Base-by-base conservation (phyloP, 2,329 filamentous ascomycete genomes). In the Penicillium sp. region DNA sequence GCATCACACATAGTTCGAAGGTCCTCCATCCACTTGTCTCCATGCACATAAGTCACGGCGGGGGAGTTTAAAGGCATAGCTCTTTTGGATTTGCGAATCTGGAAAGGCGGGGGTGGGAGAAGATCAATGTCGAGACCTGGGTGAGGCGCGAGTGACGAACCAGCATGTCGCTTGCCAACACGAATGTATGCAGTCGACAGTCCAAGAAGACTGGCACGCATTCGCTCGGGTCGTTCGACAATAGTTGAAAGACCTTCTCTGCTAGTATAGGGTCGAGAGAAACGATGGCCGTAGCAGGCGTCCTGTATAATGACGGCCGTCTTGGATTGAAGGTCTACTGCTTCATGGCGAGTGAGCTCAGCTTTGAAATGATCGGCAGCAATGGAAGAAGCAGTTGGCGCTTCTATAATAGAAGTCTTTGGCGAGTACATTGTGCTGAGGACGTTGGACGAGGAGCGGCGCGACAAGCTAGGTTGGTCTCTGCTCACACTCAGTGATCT, bases 281-380 rank as follows among this genome's bases (percentile, higher is more conserved):
- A 99, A 21, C 91, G 87, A 74, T 99, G 94, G 23, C 93, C 92
- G 70, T 97, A 99, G 73, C 93, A 96, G 53, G 89, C 87, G 75
- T 99, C 94, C 66, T 97, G 91, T 1, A 99, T 77, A 28, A 99
- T 82, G 47, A 97, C 91, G 4, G 95, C 75, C 0, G 91, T 91
- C 59, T 91, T 78, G 3, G 81, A 72, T 12, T 67, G 61, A 6
- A 72, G 59, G 55, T 73, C 66, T 14, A 65, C 65, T 12, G 69
- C 70, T 57, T 86, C 81, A 65, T 90, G 86, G 6, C 80, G 72
- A 16, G 83, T 78, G 30, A 95, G 72, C 68, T 96, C 90, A 59
- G 81, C 83, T 60, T 79, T 77, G 67, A 96, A 89, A 70, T 88
- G 84, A 8, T 83, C 80, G 48, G 79, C 81, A 3, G 90, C 90